Percentiles rank a stretch among this genome's conserved stretches.
Evolutionary conservation across 352 stramenopile species (phyloP).

Genomic region (Globisporangium camurandrum): DNA sequence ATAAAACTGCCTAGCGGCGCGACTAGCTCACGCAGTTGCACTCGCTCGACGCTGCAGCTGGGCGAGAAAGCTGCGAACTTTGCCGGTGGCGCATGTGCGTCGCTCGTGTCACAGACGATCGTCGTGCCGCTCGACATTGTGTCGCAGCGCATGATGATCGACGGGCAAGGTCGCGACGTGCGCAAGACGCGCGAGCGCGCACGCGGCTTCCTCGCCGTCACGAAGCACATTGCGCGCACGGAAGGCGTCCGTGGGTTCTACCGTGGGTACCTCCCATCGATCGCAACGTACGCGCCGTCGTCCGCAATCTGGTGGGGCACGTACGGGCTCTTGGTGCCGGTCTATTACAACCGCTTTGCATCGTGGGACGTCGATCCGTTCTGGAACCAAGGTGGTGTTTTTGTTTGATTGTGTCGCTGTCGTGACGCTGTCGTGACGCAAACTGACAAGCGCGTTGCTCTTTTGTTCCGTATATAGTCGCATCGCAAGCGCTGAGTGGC

Average conservation of each 20-base stretch:
- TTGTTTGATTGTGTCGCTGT: neutral
- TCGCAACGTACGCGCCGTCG: constrained; percentile 81
- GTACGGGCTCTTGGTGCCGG: constrained; percentile 72
- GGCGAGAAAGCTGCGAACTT: constrained; percentile 73
- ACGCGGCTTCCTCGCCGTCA: constrained; percentile 51
- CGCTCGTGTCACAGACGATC: constrained; percentile 78
- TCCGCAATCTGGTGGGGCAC: constrained; percentile 86
- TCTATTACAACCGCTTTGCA: constrained; percentile 59
- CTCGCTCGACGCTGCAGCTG: constrained; percentile 12
- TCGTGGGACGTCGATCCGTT: constrained; percentile 53
- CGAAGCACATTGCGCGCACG: constrained; percentile 47
- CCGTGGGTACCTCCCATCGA: constrained; percentile 74
- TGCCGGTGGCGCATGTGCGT: constrained; percentile 61
- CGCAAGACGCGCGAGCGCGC: constrained; percentile 48
- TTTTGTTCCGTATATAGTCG: too few species aligned
- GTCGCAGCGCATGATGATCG: constrained; percentile 87
- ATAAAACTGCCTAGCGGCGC: too few species aligned
- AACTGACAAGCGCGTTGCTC: neutral
- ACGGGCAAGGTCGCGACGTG: constrained; percentile 56
- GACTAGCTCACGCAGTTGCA: too few species aligned
- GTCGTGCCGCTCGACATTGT: constrained; percentile 86
- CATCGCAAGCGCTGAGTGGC: constrained; percentile 70
- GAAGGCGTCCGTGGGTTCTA: constrained; percentile 80
- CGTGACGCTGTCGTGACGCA: too few species aligned
- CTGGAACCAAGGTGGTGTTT: constrained; percentile 67